Evolutionary conservation across 108 stramenopile genomes (phyloP).

Genomic region (Thalassiosira profunda): DNA sequence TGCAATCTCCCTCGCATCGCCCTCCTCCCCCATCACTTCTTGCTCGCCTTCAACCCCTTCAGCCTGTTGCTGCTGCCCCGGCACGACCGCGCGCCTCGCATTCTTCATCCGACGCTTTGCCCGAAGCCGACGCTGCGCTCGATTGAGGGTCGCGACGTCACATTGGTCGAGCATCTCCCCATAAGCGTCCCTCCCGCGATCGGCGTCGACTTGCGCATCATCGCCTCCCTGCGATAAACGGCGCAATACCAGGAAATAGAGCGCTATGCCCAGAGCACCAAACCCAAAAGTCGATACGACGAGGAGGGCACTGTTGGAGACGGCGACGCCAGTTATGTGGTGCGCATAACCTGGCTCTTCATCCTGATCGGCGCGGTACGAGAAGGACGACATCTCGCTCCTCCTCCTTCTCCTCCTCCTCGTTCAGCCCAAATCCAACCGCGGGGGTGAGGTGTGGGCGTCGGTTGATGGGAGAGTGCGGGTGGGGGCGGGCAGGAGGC

Average conservation of each 20-base stretch:
- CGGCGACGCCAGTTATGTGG: conserved; percentile 20
- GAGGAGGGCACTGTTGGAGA: conserved; percentile 25
- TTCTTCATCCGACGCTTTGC: conserved; percentile 67
- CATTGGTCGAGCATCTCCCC: conserved; percentile 55
- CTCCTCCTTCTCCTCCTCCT: no score
- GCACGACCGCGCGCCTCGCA: conserved; percentile 37
- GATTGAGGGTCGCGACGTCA: conserved; percentile 64
- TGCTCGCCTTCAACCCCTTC: conserved; percentile 12
- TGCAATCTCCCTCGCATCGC: neutral
- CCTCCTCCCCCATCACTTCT: neutral
- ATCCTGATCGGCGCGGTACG: no score
- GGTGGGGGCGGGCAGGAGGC: neutral
- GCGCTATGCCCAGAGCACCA: conserved; percentile 14
- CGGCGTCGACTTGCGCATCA: neutral
- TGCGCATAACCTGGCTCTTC: neutral
- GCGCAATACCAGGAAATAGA: conserved; percentile 25
- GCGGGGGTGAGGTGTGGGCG: no score
- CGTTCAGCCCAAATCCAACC: no score
- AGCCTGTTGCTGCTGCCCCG: neutral
- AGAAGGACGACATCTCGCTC: no score
- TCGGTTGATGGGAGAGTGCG: neutral
- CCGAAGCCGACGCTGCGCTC: conserved; percentile 72
- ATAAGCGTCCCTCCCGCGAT: conserved; percentile 19
- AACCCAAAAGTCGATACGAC: conserved; percentile 32
- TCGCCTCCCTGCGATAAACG: neutral